A percentile compares a stretch with the other conserved stretches of the same genome.
Evolutionary conservation across 805 yeast species (phyloP).

Genomic region (Candida silvicultrix): DNA sequence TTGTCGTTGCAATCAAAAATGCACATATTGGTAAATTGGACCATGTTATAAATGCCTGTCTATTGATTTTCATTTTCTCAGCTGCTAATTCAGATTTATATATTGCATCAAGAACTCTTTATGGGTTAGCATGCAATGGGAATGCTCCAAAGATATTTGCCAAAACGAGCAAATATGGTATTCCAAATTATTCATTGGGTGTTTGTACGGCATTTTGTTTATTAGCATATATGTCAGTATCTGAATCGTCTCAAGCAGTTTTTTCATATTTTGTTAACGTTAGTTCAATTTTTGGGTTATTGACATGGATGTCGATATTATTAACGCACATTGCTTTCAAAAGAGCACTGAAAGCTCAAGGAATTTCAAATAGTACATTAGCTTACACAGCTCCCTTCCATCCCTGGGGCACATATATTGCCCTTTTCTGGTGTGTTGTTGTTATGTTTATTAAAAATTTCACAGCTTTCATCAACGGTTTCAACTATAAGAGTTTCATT

Average conservation of each 20-base stretch:
- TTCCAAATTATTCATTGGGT: slow-evolving; percentile 54
- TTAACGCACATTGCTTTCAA: slow-evolving; percentile 62
- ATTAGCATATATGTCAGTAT: slow-evolving; percentile 66
- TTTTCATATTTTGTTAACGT: slow-evolving; percentile 70
- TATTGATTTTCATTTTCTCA: slow-evolving; percentile 69
- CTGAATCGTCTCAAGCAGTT: slow-evolving; percentile 47
- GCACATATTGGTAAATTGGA: slow-evolving; percentile 64
- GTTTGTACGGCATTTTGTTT: slow-evolving; percentile 47
- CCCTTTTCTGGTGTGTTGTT: slow-evolving; percentile 46
- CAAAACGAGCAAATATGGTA: slow-evolving; percentile 61
- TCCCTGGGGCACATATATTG: slow-evolving; percentile 60
- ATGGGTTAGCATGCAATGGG: slow-evolving; percentile 66
- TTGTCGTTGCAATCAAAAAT: slow-evolving; percentile 71
- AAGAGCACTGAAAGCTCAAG: slow-evolving; percentile 63
- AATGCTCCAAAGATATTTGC: slow-evolving; percentile 68
- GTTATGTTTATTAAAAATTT: slow-evolving; percentile 64
- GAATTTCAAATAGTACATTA: slow-evolving; percentile 45
- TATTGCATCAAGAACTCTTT: slow-evolving; percentile 69
- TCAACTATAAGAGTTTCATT: slow-evolving; percentile 61
- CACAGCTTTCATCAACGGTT: slow-evolving; percentile 60
- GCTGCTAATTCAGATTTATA: slow-evolving; percentile 79
- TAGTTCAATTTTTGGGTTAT: slow-evolving; percentile 67
- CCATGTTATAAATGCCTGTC: slow-evolving; percentile 71
- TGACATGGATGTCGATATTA: slow-evolving; percentile 70
- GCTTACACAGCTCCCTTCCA: slow-evolving; percentile 62